Percentiles rank a stretch among this genome's conserved stretches.
Evolutionary conservation across 768 basidiomycete species (phyloP).

Genomic region (Panellus pusillus): DNA sequence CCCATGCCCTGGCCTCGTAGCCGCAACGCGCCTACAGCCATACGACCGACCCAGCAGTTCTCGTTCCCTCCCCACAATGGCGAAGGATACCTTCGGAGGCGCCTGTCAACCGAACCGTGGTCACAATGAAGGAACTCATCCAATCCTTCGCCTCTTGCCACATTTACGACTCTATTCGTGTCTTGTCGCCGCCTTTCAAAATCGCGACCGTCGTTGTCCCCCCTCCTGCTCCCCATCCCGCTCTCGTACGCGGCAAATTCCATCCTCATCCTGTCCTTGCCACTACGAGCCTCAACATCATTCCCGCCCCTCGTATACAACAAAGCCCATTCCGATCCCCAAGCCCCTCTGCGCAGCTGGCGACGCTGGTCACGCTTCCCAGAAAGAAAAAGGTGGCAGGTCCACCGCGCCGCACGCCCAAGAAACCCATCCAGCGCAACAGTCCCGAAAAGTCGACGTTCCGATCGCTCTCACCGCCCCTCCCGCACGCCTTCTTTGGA

Average conservation of each 20-base stretch:
- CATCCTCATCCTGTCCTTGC: not conserved
- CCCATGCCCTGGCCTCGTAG: constrained; percentile 18
- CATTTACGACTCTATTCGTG: not conserved
- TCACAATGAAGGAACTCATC: constrained; percentile 24
- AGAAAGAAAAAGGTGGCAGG: constrained; percentile 12
- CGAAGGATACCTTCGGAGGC: constrained; percentile 25
- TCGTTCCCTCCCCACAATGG: constrained; percentile 36
- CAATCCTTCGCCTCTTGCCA: constrained; percentile 15
- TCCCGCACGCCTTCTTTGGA: constrained; percentile 19
- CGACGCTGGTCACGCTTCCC: not conserved
- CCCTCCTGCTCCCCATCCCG: not conserved
- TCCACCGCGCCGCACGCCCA: constrained; percentile 13
- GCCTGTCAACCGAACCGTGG: not conserved
- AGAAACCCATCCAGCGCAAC: constrained; percentile 3
- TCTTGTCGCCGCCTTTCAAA: constrained; percentile 4
- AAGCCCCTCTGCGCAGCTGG: constrained; percentile 15
- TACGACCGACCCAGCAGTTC: constrained; percentile 6
- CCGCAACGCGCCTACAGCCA: not conserved
- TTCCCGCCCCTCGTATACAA: constrained; percentile 11
- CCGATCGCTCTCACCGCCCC: constrained; percentile 7
- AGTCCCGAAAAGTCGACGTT: constrained; percentile 9
- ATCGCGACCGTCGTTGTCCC: constrained; percentile 2
- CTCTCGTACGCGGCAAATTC: constrained; percentile 9
- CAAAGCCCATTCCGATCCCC: constrained; percentile 22
- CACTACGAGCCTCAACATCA: constrained; percentile 12